Conservation (phyloP, 2,329 filamentous ascomycete species). For the Nannizzia gypsea region DNA sequence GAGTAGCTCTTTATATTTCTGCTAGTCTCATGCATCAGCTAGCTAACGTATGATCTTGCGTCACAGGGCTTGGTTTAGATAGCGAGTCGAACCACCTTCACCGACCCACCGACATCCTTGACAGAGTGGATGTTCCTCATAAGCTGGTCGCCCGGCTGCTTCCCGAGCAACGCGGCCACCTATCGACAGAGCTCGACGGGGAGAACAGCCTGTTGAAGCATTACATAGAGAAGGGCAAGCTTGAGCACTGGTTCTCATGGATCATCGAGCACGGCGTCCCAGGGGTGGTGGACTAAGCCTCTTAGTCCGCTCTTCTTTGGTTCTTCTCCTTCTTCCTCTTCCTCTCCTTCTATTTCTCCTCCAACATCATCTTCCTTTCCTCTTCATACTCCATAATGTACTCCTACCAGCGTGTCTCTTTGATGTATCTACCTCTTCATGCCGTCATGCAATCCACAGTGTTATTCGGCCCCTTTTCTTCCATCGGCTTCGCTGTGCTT, state of each 20-base stretch:
- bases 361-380: no score
- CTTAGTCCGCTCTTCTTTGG: not conserved
- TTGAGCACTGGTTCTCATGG: constrained; percentile 56
- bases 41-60: constrained; percentile 3
- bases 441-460: not conserved
- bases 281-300: not conserved
- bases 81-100: constrained; percentile 6
- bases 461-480: not conserved
- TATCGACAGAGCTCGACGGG: constrained; percentile 58
- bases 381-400: not conserved
- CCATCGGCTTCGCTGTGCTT: not conserved
- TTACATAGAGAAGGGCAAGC: constrained; percentile 54
- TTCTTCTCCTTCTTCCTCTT: not conserved
- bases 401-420: not conserved
- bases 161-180: constrained; percentile 49
- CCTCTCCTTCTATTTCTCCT: not conserved
- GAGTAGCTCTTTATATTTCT: constrained; percentile 22
- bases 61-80: constrained; percentile 14
- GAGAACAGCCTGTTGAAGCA: constrained; percentile 58
- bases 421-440: not conserved
- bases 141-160: constrained; percentile 21
- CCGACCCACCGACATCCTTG: constrained; percentile 15
- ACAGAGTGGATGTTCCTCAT: constrained; percentile 19
- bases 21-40: constrained; percentile 3
- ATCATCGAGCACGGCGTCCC: constrained; percentile 19